phyloP scores from a whole-genome alignment of 23 red algal genomes.

The Gracilaria domingensis region DNA sequence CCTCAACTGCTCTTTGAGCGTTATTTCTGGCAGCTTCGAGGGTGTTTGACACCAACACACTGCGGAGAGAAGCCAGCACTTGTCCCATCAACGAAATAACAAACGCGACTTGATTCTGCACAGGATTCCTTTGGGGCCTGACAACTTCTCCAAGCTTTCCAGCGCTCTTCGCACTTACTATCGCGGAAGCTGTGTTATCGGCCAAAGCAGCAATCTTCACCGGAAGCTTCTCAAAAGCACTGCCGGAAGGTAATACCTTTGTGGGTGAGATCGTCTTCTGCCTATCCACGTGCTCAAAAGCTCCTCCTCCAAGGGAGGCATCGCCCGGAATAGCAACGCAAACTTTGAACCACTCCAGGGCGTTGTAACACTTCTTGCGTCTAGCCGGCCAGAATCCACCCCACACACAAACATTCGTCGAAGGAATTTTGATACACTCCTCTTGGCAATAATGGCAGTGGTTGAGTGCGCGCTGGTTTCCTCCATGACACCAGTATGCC shows the following conservation, averaged over 20 bases:
- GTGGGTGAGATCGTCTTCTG: neutral
- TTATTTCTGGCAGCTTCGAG: neutral
- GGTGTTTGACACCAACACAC: neutral
- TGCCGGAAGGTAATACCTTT: neutral
- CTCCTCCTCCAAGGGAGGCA: neutral
- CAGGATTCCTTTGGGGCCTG: neutral
- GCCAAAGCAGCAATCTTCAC: neutral
- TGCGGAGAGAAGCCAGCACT: neutral
- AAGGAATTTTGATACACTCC: neutral
- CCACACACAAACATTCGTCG: neutral
- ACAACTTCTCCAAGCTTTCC: neutral
- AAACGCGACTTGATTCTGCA: neutral
- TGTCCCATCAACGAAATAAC: neutral
- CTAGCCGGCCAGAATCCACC: neutral
- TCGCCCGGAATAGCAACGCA: neutral
- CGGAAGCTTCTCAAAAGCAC: neutral
- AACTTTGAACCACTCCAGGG: conserved; percentile 3
- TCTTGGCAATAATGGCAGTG: conserved; percentile 16
- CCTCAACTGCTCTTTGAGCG: neutral
- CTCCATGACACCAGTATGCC: conserved; percentile 6
- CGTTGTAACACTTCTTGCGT: neutral
- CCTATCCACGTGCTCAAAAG: neutral
- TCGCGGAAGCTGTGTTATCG: neutral
- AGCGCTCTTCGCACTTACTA: neutral
- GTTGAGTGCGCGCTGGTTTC: neutral